Evolutionary conservation across 2,329 filamentous ascomycete species (phyloP).

Genomic region (Coleophoma crateriformis): DNA sequence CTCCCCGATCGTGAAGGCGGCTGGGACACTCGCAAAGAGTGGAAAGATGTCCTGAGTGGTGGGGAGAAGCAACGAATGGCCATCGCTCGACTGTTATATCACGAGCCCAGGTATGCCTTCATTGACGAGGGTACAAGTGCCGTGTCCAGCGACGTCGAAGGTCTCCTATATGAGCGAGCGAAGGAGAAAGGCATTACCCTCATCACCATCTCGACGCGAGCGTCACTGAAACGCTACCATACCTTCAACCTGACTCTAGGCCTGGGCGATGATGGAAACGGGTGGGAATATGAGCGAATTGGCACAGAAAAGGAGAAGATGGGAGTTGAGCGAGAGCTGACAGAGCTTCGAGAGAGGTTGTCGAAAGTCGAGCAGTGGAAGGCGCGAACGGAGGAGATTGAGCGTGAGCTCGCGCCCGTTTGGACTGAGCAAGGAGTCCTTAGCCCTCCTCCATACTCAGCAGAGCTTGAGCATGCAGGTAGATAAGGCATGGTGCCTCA

Average conservation of each 20-base stretch:
- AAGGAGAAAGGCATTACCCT: conserved; percentile 93
- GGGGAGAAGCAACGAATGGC: conserved; percentile 96
- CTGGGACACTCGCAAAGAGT: conserved; percentile 95
- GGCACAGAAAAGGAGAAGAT: conserved; percentile 91
- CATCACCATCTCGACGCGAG: conserved; percentile 92
- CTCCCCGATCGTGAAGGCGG: conserved; percentile 88
- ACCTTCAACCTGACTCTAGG: conserved; percentile 85
- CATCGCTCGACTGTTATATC: conserved; percentile 85
- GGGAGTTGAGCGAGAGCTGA: conserved; percentile 84
- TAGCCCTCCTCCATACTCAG: neutral
- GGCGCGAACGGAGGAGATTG: conserved; percentile 70
- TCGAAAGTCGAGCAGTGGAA: conserved; percentile 83
- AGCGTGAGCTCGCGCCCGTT: conserved; percentile 60
- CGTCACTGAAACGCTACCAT: conserved; percentile 93
- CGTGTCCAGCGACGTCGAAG: conserved; percentile 91
- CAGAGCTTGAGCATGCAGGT: neutral
- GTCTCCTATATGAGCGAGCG: conserved; percentile 83
- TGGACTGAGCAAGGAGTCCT: conserved; percentile 22
- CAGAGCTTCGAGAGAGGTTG: conserved; percentile 75
- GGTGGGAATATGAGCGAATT: conserved; percentile 91
- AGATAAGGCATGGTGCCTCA: too few relatives aligned
- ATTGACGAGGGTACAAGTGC: conserved; percentile 95
- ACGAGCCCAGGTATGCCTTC: conserved; percentile 90
- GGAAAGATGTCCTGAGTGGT: conserved; percentile 96
- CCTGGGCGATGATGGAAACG: conserved; percentile 71